phyloP scores from a whole-genome alignment of 331 rosid species.

The Rosa hybrid region DNA sequence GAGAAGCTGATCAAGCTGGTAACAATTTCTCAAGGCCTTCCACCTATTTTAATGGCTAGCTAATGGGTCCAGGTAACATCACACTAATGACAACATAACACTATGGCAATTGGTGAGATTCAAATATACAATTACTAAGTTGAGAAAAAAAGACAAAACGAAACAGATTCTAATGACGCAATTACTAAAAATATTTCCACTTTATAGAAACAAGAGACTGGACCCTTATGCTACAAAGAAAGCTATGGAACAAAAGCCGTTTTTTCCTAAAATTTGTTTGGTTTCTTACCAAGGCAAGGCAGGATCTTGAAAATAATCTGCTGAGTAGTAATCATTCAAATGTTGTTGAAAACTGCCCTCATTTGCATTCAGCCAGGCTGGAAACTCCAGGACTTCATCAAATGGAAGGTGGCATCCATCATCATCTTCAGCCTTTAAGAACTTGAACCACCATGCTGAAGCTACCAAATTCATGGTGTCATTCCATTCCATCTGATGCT shows the following conservation, averaged over 20 bases:
- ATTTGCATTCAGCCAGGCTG: constrained; percentile 71
- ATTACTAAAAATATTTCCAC: not conserved
- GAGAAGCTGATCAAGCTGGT: not conserved
- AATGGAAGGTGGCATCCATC: constrained; percentile 34
- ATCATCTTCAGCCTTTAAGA: constrained; percentile 49
- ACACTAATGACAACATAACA: constrained; percentile 4
- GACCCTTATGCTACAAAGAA: not conserved
- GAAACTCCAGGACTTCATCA: constrained; percentile 64
- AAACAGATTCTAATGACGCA: constrained; percentile 16
- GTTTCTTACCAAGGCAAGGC: constrained; percentile 73
- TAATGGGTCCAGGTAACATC: not conserved
- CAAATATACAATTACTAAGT: constrained; percentile 12
- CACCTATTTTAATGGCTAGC: constrained; percentile 5
- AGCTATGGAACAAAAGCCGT: constrained; percentile 2
- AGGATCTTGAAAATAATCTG: constrained; percentile 53
- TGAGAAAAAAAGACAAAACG: constrained; percentile 4
- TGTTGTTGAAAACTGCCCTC: constrained; percentile 53
- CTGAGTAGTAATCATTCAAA: constrained; percentile 44
- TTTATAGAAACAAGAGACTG: not conserved
- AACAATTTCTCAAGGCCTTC: constrained; percentile 7
- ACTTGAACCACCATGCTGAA: constrained; percentile 87
- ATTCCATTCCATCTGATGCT: constrained; percentile 80
- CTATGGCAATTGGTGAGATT: constrained; percentile 3
- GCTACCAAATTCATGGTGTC: constrained; percentile 76
- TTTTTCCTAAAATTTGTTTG: constrained; percentile 1